Evolutionary conservation across 208 protist genomes (phyloP).

Genomic region (Phytomonas sp.): DNA sequence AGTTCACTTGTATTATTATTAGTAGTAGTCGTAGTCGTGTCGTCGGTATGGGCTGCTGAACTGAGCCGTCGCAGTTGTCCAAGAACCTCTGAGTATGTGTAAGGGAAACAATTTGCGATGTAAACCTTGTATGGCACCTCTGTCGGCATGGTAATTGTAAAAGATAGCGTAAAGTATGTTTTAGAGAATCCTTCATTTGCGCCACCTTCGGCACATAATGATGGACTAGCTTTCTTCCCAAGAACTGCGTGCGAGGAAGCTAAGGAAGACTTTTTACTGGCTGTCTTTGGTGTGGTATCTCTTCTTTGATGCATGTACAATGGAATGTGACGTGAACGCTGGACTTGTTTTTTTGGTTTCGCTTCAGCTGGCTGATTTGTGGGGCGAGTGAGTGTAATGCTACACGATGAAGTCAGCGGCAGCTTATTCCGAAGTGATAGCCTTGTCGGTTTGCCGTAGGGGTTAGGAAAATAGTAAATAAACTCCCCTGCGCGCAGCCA

Average conservation of each 20-base stretch:
- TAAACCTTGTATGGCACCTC: slow-evolving; percentile 67
- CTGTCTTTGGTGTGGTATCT: neutral
- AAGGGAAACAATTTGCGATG: slow-evolving; percentile 95
- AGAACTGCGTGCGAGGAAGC: neutral
- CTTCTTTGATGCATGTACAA: neutral
- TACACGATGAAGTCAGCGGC: neutral
- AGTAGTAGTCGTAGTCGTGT: neutral
- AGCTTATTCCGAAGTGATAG: slow-evolving; percentile 7
- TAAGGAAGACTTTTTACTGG: neutral
- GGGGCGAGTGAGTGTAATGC: neutral
- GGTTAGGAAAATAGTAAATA: slow-evolving; percentile 82
- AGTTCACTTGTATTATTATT: neutral
- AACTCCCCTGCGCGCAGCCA: slow-evolving; percentile 62
- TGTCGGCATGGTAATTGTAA: slow-evolving; percentile 79
- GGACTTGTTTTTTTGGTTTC: neutral
- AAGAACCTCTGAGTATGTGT: slow-evolving; percentile 91
- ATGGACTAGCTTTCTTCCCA: neutral
- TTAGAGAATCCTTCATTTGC: slow-evolving; percentile 15
- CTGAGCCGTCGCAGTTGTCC: slow-evolving; percentile 39
- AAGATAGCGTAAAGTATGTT: slow-evolving; percentile 90
- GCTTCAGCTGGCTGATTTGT: neutral
- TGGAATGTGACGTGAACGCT: slow-evolving; percentile 12
- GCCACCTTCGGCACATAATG: slow-evolving; percentile 2
- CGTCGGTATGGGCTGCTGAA: slow-evolving; percentile 1
- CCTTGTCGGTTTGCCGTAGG: slow-evolving; percentile 49